Evolutionary conservation across 2,329 filamentous ascomycete species (phyloP), one percentile per base, ranked within the genome.

Genomic region (Hypoxylon sp.): DNA sequence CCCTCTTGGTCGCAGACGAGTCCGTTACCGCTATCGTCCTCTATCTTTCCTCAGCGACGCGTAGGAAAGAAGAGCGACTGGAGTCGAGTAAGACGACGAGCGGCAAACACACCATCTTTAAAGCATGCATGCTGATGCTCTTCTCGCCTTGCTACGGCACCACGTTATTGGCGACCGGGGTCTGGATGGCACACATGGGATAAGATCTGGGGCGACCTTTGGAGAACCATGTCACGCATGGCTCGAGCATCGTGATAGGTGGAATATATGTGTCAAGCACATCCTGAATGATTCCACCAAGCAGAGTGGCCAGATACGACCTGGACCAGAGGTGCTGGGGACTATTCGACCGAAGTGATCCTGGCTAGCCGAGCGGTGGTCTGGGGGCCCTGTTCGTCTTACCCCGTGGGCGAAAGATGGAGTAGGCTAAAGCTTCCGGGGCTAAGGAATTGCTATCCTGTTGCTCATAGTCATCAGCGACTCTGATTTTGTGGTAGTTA

Each of bases 261-360:
- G 65, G 60, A 61, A 66, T 55, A 56, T 51, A 18, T 9, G 11
- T 9, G 35, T 31, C 57, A 35, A 29, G 49, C 24, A 40, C 38
- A 53, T 48, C 29, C 41, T 37, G 51, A 24, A 60, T 62, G 55
- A 51, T 60, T 65, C 65, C 65, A 65, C 65, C 64, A 67, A 62
- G 35, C 55, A 62, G 48, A 58, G 26, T 29, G 24, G 27, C 40
- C n/a, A 13, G 26, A 47, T 24, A n/a, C n/a, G 41, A 15, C 24
- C 31, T 61, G 49, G 40, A 38, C 41, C 20, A 58, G 58, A 47
- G 51, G 46, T 26, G 26, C 15, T 57, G 41, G 55, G 48, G 48
- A 10, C 53, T 18, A 47, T 54, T 58, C 11, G 38, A 43, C 58
- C 55, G 61, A 61, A 43, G 23, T 20, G 35, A 56, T 41, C 57